Evolutionary conservation across 2,329 filamentous ascomycete genomes (phyloP).

Genomic region (Aspergillus quadricinctus): DNA sequence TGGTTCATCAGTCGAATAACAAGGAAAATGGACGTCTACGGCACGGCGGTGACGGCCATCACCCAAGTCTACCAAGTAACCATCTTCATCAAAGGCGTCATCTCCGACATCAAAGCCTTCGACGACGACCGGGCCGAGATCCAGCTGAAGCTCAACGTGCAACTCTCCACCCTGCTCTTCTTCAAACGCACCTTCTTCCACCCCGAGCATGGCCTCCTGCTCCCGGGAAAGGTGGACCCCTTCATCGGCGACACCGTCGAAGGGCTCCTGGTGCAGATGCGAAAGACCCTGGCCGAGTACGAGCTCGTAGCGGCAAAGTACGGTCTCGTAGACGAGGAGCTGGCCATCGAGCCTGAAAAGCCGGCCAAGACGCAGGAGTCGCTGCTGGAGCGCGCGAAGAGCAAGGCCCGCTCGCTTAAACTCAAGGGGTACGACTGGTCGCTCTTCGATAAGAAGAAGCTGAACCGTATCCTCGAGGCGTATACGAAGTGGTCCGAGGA

Average conservation of each 20-base stretch:
- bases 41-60: constrained; percentile 23
- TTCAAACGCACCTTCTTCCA: constrained; percentile 22
- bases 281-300: constrained; percentile 50
- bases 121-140: constrained; percentile 23
- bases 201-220: constrained; percentile 20
- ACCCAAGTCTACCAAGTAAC: constrained; percentile 24
- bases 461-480: constrained; percentile 19
- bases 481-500: constrained; percentile 25
- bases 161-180: constrained; percentile 21
- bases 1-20: background rate
- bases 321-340: background rate
- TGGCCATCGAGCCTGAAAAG: constrained; percentile 1
- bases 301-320: constrained; percentile 57
- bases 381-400: constrained; percentile 20
- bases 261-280: background rate
- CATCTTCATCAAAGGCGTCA: constrained; percentile 27
- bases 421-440: constrained; percentile 28
- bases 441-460: constrained; percentile 27
- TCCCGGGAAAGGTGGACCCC: constrained; percentile 15
- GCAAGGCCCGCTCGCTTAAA: constrained; percentile 20
- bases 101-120: constrained; percentile 24
- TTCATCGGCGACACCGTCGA: background rate
- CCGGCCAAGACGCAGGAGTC: constrained; percentile 16
- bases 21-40: constrained; percentile 24
- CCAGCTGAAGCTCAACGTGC: constrained; percentile 20